Evolutionary conservation across 2,329 filamentous ascomycete genomes (phyloP).

Genomic region (Leptographium lundbergii): DNA sequence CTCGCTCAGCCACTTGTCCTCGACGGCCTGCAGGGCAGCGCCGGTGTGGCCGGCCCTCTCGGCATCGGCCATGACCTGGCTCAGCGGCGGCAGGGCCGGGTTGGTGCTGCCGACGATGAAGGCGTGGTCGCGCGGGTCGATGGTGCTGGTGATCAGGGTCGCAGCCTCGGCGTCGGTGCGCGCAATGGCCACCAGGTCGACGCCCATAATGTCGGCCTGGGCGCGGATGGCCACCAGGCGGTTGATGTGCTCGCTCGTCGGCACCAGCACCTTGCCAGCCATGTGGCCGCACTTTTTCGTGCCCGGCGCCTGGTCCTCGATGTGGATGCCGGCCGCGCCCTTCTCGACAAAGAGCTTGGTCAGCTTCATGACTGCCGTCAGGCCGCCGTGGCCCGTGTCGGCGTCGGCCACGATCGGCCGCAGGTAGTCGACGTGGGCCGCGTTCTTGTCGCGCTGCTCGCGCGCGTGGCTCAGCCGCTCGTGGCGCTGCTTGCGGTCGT

Average conservation of each 20-base stretch:
- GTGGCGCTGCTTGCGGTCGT: slow-evolving; percentile 97
- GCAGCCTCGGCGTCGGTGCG: slow-evolving; percentile 96
- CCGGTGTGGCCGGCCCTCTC: slow-evolving; percentile 74
- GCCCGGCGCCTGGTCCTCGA: slow-evolving; percentile 94
- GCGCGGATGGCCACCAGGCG: slow-evolving; percentile 91
- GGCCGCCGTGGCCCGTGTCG: slow-evolving; percentile 90
- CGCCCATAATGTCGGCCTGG: slow-evolving; percentile 96
- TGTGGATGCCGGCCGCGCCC: slow-evolving; percentile 94
- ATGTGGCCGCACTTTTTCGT: slow-evolving; percentile 99
- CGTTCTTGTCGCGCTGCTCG: slow-evolving; percentile 47
- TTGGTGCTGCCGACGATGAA: slow-evolving; percentile 91
- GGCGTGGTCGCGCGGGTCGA: slow-evolving; percentile 86
- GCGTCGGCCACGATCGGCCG: slow-evolving; percentile 94
- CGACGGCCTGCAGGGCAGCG: slow-evolving; percentile 72
- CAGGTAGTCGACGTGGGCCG: slow-evolving; percentile 82
- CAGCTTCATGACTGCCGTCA: slow-evolving; percentile 99
- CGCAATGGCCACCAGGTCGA: slow-evolving; percentile 80
- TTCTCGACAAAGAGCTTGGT: slow-evolving; percentile 96
- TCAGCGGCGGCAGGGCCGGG: slow-evolving; percentile 67
- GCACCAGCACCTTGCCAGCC: slow-evolving; percentile 96
- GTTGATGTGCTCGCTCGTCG: slow-evolving; percentile 97
- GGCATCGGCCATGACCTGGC: slow-evolving; percentile 81
- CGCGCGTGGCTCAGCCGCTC: slow-evolving; percentile 69
- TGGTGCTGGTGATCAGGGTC: slow-evolving; percentile 91
- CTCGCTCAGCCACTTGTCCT: slow-evolving; percentile 73